Evolutionary conservation across 2,329 filamentous ascomycete genomes (phyloP).

Genomic region (Pseudohalonectria lignicola): DNA sequence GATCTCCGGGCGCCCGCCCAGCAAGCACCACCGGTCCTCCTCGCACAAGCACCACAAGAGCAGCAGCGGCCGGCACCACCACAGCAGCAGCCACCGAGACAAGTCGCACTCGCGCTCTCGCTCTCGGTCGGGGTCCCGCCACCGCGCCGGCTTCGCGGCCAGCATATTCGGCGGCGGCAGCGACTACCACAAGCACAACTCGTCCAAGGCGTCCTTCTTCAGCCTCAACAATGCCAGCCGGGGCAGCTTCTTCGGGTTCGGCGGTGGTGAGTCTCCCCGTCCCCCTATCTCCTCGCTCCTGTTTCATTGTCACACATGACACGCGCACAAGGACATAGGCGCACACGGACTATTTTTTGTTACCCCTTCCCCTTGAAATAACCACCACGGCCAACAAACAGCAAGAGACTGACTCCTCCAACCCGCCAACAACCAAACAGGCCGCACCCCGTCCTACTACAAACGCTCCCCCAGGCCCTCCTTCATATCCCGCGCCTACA

Average conservation of each 20-base stretch:
- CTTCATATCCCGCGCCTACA: conserved; percentile 64
- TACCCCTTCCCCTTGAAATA: too few species aligned
- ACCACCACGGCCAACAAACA: too few species aligned
- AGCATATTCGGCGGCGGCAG: conserved; percentile 9
- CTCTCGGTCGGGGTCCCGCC: conserved; percentile 17
- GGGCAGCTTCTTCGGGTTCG: conserved; percentile 30
- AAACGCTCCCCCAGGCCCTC: conserved; percentile 72
- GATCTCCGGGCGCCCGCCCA: conserved; percentile 14
- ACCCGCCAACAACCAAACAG: too few species aligned
- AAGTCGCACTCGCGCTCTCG: conserved; percentile 25
- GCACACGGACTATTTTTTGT: too few species aligned
- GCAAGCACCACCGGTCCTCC: conserved; percentile 9
- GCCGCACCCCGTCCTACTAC: conserved; percentile 47
- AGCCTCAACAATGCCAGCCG: conserved; percentile 16
- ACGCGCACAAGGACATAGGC: too few species aligned
- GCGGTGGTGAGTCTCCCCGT: conserved; percentile 20
- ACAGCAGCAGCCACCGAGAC: conserved; percentile 9
- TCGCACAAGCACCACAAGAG: conserved; percentile 14
- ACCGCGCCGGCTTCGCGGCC: conserved; percentile 13
- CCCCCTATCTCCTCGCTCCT: conserved; percentile 1
- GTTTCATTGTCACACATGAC: too few species aligned
- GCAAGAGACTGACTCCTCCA: too few species aligned
- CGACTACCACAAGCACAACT: conserved; percentile 7
- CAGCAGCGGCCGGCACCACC: too few species aligned
- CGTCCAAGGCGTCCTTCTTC: conserved; percentile 20